Base-by-base conservation (phyloP, 768 basidiomycete species). In the Amanita molliuscula region DNA sequence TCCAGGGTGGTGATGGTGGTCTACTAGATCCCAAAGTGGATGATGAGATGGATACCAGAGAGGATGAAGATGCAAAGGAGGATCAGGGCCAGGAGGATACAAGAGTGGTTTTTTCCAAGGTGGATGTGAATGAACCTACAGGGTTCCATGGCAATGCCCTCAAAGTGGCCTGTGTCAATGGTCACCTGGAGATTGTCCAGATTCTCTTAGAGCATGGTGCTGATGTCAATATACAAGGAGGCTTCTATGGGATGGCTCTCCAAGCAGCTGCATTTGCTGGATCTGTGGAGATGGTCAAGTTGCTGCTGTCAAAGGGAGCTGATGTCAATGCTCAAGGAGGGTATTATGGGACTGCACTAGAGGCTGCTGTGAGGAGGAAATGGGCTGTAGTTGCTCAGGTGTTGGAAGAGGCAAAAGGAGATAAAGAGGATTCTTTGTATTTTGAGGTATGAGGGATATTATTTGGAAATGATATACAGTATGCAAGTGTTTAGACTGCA, bases 231-330 rank as follows among this genome's bases (percentile, higher is more conserved):
- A 23, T 25, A 8, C 28, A 46, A 34, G 29, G 33, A 20, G 44
- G 44, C 4, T 46, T 34, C 28, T 46, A 46, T 18, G 18, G 23
- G 2, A 46, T 20, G 23, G 33, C 44, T 16, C 44, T 46, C 7
- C 44, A 46, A 4, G 44, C 44, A 33, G 44, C 44, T 18, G 18
- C 44, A 46, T 46, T 46, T 18, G 4, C 44, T 34, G 44, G 44
- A 23, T 31, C 34, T 18, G 21, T 34, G 13, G 44, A 46, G 20
- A 46, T 46, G 21, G 44, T 46, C 8, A 31, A 35, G 21, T 1
- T 35, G 15, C n/a, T 46, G 31, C 25, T 46, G 44, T 33, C 35
- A 6, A 46, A 34, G 10, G 44, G 44, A 35, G 44, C 44, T 35
- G 44, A 46, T 46, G 33, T 35, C 8, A 34, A 46, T 46, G 18